phyloP scores from a whole-genome alignment of 2,329 filamentous ascomycete genomes.

The Fusarium fujikuroi region DNA sequence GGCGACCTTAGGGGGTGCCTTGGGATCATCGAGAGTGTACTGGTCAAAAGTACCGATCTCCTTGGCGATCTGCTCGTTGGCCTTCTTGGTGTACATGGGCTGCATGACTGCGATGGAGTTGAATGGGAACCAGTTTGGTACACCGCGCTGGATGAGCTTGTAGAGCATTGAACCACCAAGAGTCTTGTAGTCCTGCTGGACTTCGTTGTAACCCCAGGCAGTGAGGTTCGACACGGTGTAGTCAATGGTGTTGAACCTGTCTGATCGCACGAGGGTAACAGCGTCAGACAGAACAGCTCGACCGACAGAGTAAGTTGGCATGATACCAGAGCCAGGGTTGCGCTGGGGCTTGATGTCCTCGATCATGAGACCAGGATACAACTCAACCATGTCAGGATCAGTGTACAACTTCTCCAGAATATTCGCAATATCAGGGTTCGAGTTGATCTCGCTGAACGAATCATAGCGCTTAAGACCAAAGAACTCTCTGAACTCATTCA shows the following conservation, averaged over 20 bases:
- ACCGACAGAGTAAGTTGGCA: conserved; percentile 61
- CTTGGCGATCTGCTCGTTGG: conserved; percentile 53
- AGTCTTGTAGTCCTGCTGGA: conserved; percentile 47
- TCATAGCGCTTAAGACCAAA: conserved; percentile 68
- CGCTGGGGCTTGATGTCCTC: conserved; percentile 65
- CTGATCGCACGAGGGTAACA: conserved; percentile 66
- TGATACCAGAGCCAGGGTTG: conserved; percentile 55
- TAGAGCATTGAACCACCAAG: conserved; percentile 57
- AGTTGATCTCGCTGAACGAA: conserved; percentile 68
- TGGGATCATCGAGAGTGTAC: conserved; percentile 49
- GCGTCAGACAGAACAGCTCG: conserved; percentile 69
- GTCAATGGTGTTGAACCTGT: conserved; percentile 67
- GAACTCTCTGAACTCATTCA: conserved; percentile 74
- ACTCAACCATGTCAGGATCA: conserved; percentile 73
- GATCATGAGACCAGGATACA: conserved; percentile 75
- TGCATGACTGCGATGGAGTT: conserved; percentile 59
- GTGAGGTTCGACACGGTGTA: conserved; percentile 56
- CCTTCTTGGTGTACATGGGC: conserved; percentile 57
- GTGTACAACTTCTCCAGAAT: conserved; percentile 69
- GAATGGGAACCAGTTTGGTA: conserved; percentile 57
- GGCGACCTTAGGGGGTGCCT: conserved; percentile 47
- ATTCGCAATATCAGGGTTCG: conserved; percentile 64
- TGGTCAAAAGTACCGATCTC: conserved; percentile 52
- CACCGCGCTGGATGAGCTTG: conserved; percentile 57
- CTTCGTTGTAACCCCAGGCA: conserved; percentile 55